A percentile compares a stretch with the other conserved stretches of the same genome.
phyloP scores from a whole-genome alignment of 2,329 filamentous ascomycete genomes.

The Parascedosporium putredinis region DNA sequence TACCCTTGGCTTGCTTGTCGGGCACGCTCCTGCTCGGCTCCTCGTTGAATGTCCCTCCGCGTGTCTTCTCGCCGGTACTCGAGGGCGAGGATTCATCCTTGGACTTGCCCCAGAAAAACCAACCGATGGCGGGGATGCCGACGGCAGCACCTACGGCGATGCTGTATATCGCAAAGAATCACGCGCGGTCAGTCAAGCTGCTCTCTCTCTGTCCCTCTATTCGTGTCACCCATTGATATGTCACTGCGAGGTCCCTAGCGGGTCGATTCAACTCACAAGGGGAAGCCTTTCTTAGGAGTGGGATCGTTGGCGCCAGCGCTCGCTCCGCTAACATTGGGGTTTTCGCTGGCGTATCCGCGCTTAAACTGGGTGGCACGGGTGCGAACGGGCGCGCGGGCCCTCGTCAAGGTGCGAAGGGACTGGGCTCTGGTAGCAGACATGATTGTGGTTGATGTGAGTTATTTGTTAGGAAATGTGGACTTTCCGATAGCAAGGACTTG shows the following conservation, averaged over 20 bases:
- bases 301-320: neutral
- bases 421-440: neutral
- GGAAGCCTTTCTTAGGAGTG: neutral
- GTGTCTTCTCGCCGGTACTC: neutral
- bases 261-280: neutral
- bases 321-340: neutral
- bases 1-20: neutral
- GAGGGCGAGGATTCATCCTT: neutral
- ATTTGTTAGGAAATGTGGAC: too few species aligned
- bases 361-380: neutral
- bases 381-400: neutral
- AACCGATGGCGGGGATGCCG: constrained; percentile 5
- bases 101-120: constrained; percentile 7
- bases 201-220: too few species aligned
- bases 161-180: too few species aligned
- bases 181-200: too few species aligned
- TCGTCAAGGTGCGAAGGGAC: neutral
- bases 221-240: too few species aligned
- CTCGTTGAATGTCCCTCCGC: neutral
- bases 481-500: too few species aligned
- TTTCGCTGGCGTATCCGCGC: neutral
- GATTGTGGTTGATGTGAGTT: neutral
- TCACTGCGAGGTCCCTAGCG: too few species aligned
- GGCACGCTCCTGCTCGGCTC: constrained; percentile 6
- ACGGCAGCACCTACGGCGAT: neutral